Evolutionary conservation across 2,329 filamentous ascomycete species (phyloP).

Genomic region (Curvularia hawaiiensis): DNA sequence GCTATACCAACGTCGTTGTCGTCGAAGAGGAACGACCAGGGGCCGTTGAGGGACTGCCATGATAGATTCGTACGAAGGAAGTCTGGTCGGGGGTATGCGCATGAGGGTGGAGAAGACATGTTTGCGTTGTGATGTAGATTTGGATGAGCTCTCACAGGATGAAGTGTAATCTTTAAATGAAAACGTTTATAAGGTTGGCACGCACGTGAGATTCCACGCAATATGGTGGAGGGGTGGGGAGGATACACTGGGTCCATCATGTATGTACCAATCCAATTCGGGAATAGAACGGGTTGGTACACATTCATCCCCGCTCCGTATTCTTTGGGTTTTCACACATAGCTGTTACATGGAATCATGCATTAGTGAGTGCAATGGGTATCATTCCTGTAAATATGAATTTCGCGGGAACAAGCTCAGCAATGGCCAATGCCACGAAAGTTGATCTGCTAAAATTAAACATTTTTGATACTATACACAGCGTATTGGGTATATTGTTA

Average conservation of each 20-base stretch:
- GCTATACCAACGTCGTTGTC: slow-evolving; percentile 64
- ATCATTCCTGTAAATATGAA: no score
- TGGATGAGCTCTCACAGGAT: not conserved
- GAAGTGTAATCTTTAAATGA: not conserved
- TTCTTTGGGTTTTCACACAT: not conserved
- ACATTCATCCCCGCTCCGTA: not conserved
- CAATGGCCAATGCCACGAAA: not conserved
- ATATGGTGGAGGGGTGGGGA: slow-evolving; percentile 15
- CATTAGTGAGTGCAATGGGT: no score
- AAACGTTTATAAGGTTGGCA: slow-evolving; percentile 8
- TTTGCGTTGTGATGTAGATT: not conserved
- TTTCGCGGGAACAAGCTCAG: no score
- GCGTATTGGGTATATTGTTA: not conserved
- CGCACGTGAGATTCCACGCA: slow-evolving; percentile 18
- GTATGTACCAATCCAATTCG: slow-evolving; percentile 4
- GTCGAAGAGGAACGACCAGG: slow-evolving; percentile 70
- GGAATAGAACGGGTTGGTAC: slow-evolving; percentile 4
- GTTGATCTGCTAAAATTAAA: not conserved
- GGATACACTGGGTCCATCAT: slow-evolving; percentile 11
- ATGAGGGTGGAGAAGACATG: slow-evolving; percentile 11
- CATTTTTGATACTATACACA: no score
- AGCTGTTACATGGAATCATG: not conserved
- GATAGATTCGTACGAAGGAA: slow-evolving; percentile 61
- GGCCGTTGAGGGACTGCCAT: slow-evolving; percentile 67
- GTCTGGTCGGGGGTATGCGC: slow-evolving; percentile 67